Evolutionary conservation across 208 protist species (phyloP), one percentile per base, ranked within the genome.

Genomic region (Acanthamoeba lenticulata): DNA sequence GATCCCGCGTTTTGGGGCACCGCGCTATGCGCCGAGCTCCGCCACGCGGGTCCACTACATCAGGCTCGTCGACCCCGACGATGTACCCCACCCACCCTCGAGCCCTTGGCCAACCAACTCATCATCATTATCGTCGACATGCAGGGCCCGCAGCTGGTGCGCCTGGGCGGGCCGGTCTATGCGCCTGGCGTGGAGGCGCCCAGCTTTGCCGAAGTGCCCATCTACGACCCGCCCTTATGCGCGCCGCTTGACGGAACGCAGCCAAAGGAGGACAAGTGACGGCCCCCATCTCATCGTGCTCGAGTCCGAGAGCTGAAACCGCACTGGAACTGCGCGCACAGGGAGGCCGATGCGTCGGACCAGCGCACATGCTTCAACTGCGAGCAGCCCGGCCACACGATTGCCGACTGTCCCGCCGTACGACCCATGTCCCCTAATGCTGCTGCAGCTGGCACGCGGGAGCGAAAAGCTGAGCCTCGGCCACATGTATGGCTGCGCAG

Each of bases 131-230:
- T 0, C 21, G n/a, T n/a, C 60, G 17, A 36, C 17, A 7, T 27
- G 72, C 17, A 81, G 72, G 72, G 72, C n/a, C 72, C 72, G 6
- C 72, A 81, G n/a, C 38, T 81, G 40, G 19, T 81, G 15, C 72
- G 72, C 4, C 24, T 81, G 9, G 72, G 72, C 13, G 72, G 72
- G 24, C 72, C 40, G 45, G 24, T n/a, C 19, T 81, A 81, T 36
- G 40, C 72, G 9, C 13, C 72, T 7, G 36, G 45, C 45, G 72
- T 81, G 19, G 72, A 81, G 40, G 72, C 72, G 19, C 72, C 72
- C 17, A 45, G 34, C 19, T 81, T 47, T 32, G n/a, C 29, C 13
- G 72, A 81, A n/a, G 72, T 81, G 17, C 72, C 72, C 38, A 81
- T 81, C 19, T 81, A 81, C 38, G 13, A 47, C 34, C 72, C 34